Evolutionary conservation across 345 rosid genomes (phyloP).

Genomic region (Moricandia arvensis): DNA sequence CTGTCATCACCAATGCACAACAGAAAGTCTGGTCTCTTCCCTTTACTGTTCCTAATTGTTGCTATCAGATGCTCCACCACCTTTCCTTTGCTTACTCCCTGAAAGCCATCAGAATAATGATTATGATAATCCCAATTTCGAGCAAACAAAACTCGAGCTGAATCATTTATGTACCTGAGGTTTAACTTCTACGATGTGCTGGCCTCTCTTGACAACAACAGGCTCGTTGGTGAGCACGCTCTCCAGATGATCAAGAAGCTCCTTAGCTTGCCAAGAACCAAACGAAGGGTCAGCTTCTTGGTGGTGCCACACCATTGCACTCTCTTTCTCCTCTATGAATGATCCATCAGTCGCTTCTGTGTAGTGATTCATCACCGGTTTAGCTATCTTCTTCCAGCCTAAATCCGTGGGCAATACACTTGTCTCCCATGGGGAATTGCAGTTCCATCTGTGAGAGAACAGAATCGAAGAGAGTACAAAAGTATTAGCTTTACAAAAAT

Average conservation of each 20-base stretch:
- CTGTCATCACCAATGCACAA: slow-evolving; percentile 82
- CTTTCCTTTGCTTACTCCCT: slow-evolving; percentile 79
- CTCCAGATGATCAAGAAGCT: slow-evolving; percentile 85
- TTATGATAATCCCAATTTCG: background rate
- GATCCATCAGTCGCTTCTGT: slow-evolving; percentile 85
- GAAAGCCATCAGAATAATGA: slow-evolving; percentile 18
- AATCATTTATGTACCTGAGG: slow-evolving; percentile 61
- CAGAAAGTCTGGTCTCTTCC: slow-evolving; percentile 63
- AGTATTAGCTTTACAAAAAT: background rate
- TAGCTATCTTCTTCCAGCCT: slow-evolving; percentile 65
- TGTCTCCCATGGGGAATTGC: slow-evolving; percentile 58
- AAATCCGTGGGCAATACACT: slow-evolving; percentile 41
- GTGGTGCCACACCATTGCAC: slow-evolving; percentile 86
- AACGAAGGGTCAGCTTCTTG: slow-evolving; percentile 70
- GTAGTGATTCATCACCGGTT: slow-evolving; percentile 78
- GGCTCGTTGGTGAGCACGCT: slow-evolving; percentile 83
- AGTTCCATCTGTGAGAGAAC: slow-evolving; percentile 52
- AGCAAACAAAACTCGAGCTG: background rate
- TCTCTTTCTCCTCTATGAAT: slow-evolving; percentile 70
- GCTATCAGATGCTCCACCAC: slow-evolving; percentile 64
- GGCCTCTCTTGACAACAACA: slow-evolving; percentile 81
- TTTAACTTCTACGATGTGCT: slow-evolving; percentile 77
- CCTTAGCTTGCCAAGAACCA: slow-evolving; percentile 76
- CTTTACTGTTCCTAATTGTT: slow-evolving; percentile 43
- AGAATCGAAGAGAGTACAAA: background rate